Evolutionary conservation across 768 basidiomycete species (phyloP), one percentile per base, ranked within the genome.

Genomic region (Phaffia tasmanica): DNA sequence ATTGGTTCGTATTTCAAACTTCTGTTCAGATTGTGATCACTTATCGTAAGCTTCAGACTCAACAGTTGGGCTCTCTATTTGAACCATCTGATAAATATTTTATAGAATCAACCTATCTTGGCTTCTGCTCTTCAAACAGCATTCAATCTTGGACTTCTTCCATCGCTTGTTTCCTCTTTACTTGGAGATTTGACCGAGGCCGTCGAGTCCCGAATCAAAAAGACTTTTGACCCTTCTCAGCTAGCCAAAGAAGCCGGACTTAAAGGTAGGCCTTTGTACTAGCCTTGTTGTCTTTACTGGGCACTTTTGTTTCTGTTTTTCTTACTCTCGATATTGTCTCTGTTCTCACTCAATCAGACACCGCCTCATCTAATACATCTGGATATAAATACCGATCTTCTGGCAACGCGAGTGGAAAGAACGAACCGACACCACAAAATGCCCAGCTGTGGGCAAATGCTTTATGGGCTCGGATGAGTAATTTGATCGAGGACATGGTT

Each of bases 101-200:
- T 42, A 2, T 70, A 95, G 92, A 88, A 98, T 72, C 91, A 89
- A 77, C 84, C 90, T 1, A 77, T 94, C 21, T 81, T 99, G 1
- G 90, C 93, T 0, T 92, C 90, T 0, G 90, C 94, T 0, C 81
- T 99, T 16, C 95, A 98, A 79, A 97, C 91, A 1, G 92, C 94
- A 4, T 88, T 90, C 76, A 99, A 97, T 74, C 82, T 99, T 18
- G 82, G 86, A 32, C 82, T 88, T 19, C 80, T 99, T 15, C 88
- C 94, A 0, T 81, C 84, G 29, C 82, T 97, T 7, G 88, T 97
- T 4, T 83, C 86, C 65, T 83, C 83, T 61, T 82, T 98, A 1
- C 78, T 95, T 21, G 77, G 78, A 6, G 89, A 94, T 74, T 78
- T 97, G 9, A 88, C 85, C 23, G 85, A 88, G 57, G 85, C 86